phyloP scores from a whole-genome alignment of 345 rosid species.

The Stellera chamaejasme region DNA sequence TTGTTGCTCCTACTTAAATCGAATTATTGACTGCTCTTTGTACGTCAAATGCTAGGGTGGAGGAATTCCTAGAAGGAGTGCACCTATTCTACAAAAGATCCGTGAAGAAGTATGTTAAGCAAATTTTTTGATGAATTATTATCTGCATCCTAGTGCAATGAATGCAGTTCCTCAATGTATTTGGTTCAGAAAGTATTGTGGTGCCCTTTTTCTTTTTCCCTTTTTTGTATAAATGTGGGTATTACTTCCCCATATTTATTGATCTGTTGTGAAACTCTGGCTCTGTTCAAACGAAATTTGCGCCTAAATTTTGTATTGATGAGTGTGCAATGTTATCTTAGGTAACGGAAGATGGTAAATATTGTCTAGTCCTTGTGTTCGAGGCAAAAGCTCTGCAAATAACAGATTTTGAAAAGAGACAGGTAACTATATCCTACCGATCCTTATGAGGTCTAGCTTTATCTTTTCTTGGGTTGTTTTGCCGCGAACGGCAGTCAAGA shows the following conservation, averaged over 20 bases:
- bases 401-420: constrained; percentile 80
- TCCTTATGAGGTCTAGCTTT: neutral
- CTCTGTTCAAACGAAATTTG: constrained; percentile 5
- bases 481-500: neutral
- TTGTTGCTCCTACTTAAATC: no score
- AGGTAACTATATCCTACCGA: constrained; percentile 27
- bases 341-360: constrained; percentile 78
- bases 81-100: constrained; percentile 67
- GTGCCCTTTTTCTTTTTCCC: neutral
- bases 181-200: no score
- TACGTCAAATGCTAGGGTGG: constrained; percentile 48
- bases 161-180: no score
- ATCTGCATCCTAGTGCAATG: no score
- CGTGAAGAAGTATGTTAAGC: constrained; percentile 63
- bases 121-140: neutral
- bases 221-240: neutral
- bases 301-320: neutral
- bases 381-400: constrained; percentile 72
- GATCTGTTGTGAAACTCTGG: neutral
- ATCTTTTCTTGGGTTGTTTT: neutral
- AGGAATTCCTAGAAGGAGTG: constrained; percentile 88
- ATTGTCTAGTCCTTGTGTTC: constrained; percentile 64
- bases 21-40: neutral
- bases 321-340: constrained; percentile 13
- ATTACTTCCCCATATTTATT: neutral